phyloP scores from a whole-genome alignment of 345 rosid species.

The Hibiscus tridactylites region DNA sequence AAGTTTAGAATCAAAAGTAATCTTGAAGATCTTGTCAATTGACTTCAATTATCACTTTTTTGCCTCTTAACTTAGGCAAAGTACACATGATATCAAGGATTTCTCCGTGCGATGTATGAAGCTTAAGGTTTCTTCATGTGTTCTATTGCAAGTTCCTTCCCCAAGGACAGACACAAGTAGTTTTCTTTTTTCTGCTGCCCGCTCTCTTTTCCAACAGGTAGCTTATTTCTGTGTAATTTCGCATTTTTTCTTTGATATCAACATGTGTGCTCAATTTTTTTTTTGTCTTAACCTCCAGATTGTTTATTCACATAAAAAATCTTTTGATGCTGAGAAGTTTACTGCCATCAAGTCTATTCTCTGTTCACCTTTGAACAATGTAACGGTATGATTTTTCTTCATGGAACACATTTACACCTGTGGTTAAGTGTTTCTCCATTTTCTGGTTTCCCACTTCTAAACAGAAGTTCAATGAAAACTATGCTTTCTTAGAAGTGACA shows the following conservation, averaged over 20 bases:
- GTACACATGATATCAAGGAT: constrained; percentile 44
- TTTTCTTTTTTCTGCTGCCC: constrained; percentile 49
- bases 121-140: constrained; percentile 45
- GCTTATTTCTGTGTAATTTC: constrained; percentile 3
- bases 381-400: constrained; percentile 31
- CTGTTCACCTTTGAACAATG: constrained; percentile 28
- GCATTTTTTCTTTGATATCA: neutral
- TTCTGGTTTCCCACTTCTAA: neutral
- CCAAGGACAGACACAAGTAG: constrained; percentile 24
- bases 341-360: constrained; percentile 44
- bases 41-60: neutral
- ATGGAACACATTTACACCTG: neutral
- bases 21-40: neutral
- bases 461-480: neutral
- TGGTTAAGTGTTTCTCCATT: neutral
- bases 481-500: neutral
- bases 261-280: neutral
- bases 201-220: constrained; percentile 67
- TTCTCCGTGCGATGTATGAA: constrained; percentile 36
- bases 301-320: constrained; percentile 53
- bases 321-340: constrained; percentile 52
- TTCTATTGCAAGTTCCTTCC: constrained; percentile 46
- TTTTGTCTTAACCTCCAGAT: constrained; percentile 43
- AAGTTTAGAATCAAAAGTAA: neutral
- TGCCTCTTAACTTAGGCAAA: constrained; percentile 33